Evolutionary conservation across 2,329 filamentous ascomycete species (phyloP), one percentile per base, ranked within the genome.

Genomic region (Tolypocladium ovalisporum): DNA sequence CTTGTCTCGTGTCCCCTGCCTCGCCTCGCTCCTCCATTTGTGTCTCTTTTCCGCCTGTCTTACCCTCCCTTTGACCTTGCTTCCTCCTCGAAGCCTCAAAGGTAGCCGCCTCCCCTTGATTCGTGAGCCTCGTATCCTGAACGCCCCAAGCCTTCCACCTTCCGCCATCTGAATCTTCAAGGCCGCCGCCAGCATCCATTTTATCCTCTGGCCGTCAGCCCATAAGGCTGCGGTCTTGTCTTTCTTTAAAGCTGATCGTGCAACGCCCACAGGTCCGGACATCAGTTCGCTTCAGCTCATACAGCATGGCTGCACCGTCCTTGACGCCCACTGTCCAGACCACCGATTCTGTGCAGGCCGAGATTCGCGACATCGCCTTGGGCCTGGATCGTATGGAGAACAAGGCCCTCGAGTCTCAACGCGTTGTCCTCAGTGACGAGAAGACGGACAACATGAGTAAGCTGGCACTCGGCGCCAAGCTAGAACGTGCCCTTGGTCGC

Each of bases 361-460:
- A 84, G 70, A 82, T 84, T 64, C 74, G 75, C 71, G 83, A 89
- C 64, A 90, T 94, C 71, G 87, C 89, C 65, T 83, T 86, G 60
- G 87, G 88, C 59, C 83, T 96, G 62, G 86, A 90, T 67, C 89
- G 91, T 67, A 88, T 97, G 75, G 89, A 95, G 73, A 94, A 96
- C 79, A 90, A 90, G 74, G 88, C 88, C 54, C 84, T 96, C 34
- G 77, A 84, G 64, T 83, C 87, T 66, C 92, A 97, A 76, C 87
- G 92, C 32, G 70, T 73, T 47, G 79, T 84, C 57, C 83, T 92
- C 62, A 88, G 79, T 69, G 83, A 87, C 61, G 85, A 93, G 73
- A 95, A 96, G 79, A 84, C 81, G 24, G 88, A 90, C 66, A 86
- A 88, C 70, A 79, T 96, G 73, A 86, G 85, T 76, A 95, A 95